phyloP scores from a whole-genome alignment of 495 filamentous ascomycete species.

The Aspergillus incahuasiensis region DNA sequence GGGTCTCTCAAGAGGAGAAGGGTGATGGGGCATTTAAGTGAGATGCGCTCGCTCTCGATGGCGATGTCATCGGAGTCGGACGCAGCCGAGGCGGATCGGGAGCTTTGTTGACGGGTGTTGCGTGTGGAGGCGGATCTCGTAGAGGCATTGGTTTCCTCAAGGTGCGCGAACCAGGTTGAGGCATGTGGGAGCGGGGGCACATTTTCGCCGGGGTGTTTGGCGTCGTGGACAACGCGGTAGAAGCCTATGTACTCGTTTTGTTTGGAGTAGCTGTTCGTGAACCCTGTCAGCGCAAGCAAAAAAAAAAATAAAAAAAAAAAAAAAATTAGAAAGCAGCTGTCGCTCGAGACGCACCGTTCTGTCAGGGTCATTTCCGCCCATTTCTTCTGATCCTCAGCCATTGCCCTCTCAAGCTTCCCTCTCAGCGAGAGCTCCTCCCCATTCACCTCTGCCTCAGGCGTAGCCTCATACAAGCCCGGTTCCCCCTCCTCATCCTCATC shows the following conservation, averaged over 20 bases:
- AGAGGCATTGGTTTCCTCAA: conserved; percentile 36
- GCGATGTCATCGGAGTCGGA: conserved; percentile 60
- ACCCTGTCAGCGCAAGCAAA: neutral
- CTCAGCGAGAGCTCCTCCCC: conserved; percentile 22
- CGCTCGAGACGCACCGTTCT: conserved; percentile 26
- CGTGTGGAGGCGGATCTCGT: neutral
- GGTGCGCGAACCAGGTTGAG: conserved; percentile 64
- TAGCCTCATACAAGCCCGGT: conserved; percentile 22
- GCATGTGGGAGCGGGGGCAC: conserved; percentile 60
- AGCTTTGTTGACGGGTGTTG: conserved; percentile 6
- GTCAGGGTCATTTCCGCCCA: conserved; percentile 37
- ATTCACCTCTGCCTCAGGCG: conserved; percentile 17
- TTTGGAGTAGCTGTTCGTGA: conserved; percentile 52
- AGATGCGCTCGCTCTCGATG: conserved; percentile 62
- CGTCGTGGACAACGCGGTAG: conserved; percentile 72
- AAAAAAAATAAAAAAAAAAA: too few species aligned
- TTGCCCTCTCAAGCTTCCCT: conserved; percentile 24
- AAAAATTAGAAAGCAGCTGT: too few species aligned
- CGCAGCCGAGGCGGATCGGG: conserved; percentile 3
- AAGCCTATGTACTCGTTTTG: conserved; percentile 79
- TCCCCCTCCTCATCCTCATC: conserved; percentile 23
- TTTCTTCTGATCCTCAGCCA: conserved; percentile 22
- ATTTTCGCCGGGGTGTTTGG: conserved; percentile 59
- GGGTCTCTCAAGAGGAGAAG: conserved; percentile 68
- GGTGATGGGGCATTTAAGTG: conserved; percentile 78